Evolutionary conservation across 306 rosid genomes (phyloP).

Genomic region (Casuarina cunninghamiana): DNA sequence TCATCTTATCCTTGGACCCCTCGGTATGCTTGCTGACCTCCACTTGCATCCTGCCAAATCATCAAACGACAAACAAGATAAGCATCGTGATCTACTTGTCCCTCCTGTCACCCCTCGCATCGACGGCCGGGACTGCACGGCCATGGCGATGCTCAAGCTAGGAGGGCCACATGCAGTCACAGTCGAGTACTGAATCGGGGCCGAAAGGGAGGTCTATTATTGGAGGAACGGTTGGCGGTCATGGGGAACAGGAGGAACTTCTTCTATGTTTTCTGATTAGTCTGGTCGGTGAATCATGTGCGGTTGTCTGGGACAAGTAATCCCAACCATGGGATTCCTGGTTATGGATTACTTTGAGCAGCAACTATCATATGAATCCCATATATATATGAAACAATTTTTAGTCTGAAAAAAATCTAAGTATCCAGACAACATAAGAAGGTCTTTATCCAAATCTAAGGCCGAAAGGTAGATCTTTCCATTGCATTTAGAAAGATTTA

Average conservation of each 20-base stretch:
- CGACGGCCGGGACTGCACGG: constrained; percentile 6
- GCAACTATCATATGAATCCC: too few relatives aligned
- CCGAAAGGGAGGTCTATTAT: constrained; percentile 23
- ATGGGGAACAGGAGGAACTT: not conserved
- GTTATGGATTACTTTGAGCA: too few relatives aligned
- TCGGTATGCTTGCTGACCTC: constrained; percentile 98
- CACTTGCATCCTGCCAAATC: constrained; percentile 84
- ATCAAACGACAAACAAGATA: constrained; percentile 10
- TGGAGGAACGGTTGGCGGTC: not conserved
- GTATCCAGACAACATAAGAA: too few relatives aligned
- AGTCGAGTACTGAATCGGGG: constrained; percentile 29
- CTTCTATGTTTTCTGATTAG: not conserved
- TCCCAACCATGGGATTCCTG: not conserved
- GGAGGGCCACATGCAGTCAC: constrained; percentile 30
- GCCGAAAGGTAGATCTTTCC: too few relatives aligned
- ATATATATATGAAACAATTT: too few relatives aligned
- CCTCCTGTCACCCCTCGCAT: constrained; percentile 11
- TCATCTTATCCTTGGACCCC: constrained; percentile 78
- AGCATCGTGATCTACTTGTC: constrained; percentile 14
- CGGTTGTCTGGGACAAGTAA: not conserved
- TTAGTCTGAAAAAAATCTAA: too few relatives aligned
- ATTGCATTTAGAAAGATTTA: too few relatives aligned
- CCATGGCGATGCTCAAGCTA: not conserved
- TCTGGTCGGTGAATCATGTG: constrained; percentile 1
- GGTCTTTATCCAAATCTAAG: too few relatives aligned